Base-by-base conservation (phyloP, 2,329 filamentous ascomycete species). In the Alternaria ethzedia region DNA sequence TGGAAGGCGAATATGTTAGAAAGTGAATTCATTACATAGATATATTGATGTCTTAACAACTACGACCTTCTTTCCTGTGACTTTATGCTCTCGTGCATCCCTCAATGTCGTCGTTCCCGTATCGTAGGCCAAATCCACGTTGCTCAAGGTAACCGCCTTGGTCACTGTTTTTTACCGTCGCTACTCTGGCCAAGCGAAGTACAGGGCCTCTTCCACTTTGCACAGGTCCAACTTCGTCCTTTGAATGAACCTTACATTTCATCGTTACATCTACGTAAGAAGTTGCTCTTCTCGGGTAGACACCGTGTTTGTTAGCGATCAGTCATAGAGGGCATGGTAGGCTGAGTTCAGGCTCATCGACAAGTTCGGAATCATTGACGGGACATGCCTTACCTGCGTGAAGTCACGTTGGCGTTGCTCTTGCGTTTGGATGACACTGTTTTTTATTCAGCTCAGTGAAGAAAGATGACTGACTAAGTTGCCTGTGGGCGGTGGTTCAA, bases 1-100 rank as follows among this genome's bases (percentile, higher is more conserved):
- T 61, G 64, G 68, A 63, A 59, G 74, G 75, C 73, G 72, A 78
- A 77, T 69, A 78, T 74, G 71, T 76, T 79, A 79, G 76, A 79
- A 72, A 78, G 74, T 71, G 76, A 69, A 70, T 78, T 71, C 74
- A 77, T 75, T 74, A 66, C 64, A 72, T 71, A 72, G 77, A 77
- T 74, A 76, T 58, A 77, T 61, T 65, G 67, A 70, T 71, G 59
- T 63, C 68, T 72, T 67, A 46, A 60, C 25, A 26, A 21, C 25
- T 50, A 50, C 10, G n/a, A n/a, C 1, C 9, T 30, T 5, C 8
- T 23, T 4, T 21, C n/a, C 12, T 23, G 11, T n/a, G 25, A 25
- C 49, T 9, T n/a, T 0, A 25, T 13, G 15, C 21, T 36, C 11
- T 3, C 20, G 9, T 26, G n/a, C 36, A 41, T 41, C 2, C 8